Base-by-base conservation (phyloP, 139 green algal genomes). In the Ettlia oleoabundans region DNA sequence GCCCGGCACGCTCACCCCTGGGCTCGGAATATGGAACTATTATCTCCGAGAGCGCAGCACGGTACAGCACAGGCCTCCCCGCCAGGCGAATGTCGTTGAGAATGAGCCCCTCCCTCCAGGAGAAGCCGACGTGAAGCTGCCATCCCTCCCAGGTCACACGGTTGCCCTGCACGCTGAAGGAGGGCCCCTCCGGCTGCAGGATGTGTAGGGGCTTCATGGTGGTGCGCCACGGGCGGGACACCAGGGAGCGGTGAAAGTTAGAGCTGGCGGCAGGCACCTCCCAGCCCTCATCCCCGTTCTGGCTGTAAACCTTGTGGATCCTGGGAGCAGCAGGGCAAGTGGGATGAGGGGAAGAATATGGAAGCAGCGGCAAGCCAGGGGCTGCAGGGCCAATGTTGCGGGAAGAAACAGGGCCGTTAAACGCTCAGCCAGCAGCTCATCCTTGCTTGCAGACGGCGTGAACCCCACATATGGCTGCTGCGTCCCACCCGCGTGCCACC, bases 91-190 rank as follows among this genome's bases (percentile, higher is more conserved):
- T 32, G 33, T 91, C 41, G 85, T 98, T 91, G 42, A 98, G 89
- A 72, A 98, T 93, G 32, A 98, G 90, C 5, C 95, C 95, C 88
- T 98, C 95, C 5, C 95, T 85, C n/a, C 89, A 86, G 70, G 95
- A 98, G 87, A 98, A 98, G 35, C 94, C 93, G 9, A 98, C 52
- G 1, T 92, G 88, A 77, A 98, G 86, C 43, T 85, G 82, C 95
- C 95, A 98, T 79, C 95, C 92, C 76, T 96, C 91, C 95, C 95
- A 98, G 24, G 18, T 72, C 22, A 98, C 88, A 7, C 85, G 33
- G 80, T 91, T 90, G 65, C 94, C 94, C 5, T 93, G 80, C 47
- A 98, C 85, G 19, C 61, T 62, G 70, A 95, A 98, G 78, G 73
- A 89, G 32, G 93, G 93, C 1, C 94, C 94, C 85, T 97, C 87